Conservation (phyloP, 1,284 basidiomycete species). For the Trichosporon faecale region DNA sequence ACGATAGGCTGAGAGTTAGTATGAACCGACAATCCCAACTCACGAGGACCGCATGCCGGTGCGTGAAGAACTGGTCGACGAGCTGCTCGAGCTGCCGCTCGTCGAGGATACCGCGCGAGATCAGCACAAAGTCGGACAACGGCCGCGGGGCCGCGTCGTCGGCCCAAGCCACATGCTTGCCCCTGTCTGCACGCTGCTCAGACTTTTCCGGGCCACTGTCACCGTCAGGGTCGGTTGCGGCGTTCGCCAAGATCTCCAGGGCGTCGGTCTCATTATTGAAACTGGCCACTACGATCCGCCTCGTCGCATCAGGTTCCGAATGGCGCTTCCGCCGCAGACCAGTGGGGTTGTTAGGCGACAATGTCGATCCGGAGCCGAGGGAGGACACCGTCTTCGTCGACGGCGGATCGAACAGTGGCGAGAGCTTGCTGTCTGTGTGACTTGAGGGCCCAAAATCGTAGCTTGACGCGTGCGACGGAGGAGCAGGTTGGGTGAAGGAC, state of each 20-base stretch:
- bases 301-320: constrained; percentile 33
- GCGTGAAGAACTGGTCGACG: constrained; percentile 45
- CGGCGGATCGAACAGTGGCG: constrained; percentile 25
- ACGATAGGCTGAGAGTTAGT: constrained; percentile 44
- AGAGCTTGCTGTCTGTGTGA: constrained; percentile 12
- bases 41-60: constrained; percentile 50
- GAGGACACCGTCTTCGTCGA: constrained; percentile 27
- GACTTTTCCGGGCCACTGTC: constrained; percentile 22
- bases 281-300: constrained; percentile 48
- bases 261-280: constrained; percentile 53
- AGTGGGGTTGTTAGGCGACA: constrained; percentile 26
- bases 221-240: constrained; percentile 41
- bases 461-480: background rate
- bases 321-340: constrained; percentile 14
- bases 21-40: constrained; percentile 13
- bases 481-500: background rate
- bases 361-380: constrained; percentile 25
- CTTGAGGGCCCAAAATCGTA: constrained; percentile 7
- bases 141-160: constrained; percentile 27
- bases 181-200: constrained; percentile 24
- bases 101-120: constrained; percentile 43
- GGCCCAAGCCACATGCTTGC: constrained; percentile 26
- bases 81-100: constrained; percentile 38
- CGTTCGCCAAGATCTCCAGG: constrained; percentile 50
- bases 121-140: constrained; percentile 41